These are phyloP conservation scores for Zygoascus flipseniorum DNA, from an alignment of 805 yeast species.

Conservation along the genomic window DNA sequence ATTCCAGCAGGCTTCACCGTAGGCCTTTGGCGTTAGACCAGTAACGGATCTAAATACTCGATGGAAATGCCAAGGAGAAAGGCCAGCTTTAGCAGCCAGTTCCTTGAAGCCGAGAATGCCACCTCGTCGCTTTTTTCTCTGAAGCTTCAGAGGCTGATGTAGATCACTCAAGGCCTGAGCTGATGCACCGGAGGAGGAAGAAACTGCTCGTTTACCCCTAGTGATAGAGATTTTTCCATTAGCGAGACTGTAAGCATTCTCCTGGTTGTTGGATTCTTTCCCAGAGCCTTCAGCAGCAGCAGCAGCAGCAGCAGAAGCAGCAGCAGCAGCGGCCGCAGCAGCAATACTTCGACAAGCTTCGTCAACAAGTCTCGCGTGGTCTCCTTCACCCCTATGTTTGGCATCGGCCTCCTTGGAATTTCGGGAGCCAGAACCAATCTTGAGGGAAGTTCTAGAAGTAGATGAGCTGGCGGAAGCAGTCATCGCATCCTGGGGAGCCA, in stretches of 20 bases:
- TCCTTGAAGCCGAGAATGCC: constrained; percentile 58
- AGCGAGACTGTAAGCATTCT: neutral
- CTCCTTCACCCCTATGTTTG: constrained; percentile 46
- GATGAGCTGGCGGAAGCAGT: neutral
- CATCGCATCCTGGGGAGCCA: neutral
- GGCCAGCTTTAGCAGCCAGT: constrained; percentile 72
- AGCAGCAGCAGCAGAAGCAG: constrained; percentile 25
- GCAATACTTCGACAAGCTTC: constrained; percentile 81
- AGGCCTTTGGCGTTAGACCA: constrained; percentile 80
- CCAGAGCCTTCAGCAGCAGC: neutral
- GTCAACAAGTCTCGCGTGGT: constrained; percentile 60
- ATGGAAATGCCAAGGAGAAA: constrained; percentile 91
- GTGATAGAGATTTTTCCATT: neutral
- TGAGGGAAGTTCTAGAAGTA: neutral
- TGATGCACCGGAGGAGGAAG: neutral
- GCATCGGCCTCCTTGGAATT: constrained; percentile 3
- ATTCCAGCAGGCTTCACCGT: constrained; percentile 70
- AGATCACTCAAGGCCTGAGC: neutral
- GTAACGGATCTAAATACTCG: constrained; percentile 81
- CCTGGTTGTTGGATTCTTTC: neutral
- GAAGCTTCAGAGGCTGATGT: constrained; percentile 10
- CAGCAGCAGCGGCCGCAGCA: constrained; percentile 56
- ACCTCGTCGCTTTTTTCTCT: constrained; percentile 29
- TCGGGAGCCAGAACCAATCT: neutral
- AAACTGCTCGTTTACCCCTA: neutral